Evolutionary conservation across 495 filamentous ascomycete genomes (phyloP), one percentile per base, ranked within the genome.

Genomic region (Hyaloscypha finlandica): DNA sequence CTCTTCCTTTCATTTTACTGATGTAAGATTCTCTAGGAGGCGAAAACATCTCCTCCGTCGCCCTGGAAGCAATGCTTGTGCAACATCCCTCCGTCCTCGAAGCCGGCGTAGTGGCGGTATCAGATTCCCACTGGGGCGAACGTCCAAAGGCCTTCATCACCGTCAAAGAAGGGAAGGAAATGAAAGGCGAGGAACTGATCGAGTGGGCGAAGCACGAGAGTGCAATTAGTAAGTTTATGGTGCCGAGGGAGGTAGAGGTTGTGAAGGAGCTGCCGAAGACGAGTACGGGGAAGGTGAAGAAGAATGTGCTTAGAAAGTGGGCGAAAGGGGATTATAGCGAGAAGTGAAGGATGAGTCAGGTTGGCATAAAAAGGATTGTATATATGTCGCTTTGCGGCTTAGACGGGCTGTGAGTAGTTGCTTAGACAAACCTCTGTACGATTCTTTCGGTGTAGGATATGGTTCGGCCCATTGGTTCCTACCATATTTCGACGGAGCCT

Each of bases 1-100:
- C 11, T 4, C 33, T 9, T 53, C 37, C 25, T 51, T 37, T 37
- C 35, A 37, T 12, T 37, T 37, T 6, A 37, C 35, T 37, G 35
- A 37, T 3, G 6, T 8, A 37, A 6, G 35, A 19, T 57, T 22
- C 51, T 22, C 25, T 25, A 95, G 93, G 95, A 57, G 95, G 95
- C 63, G 95, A 99, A 76, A 99, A 99, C 74, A 98, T 99, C 63
- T 96, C 92, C 11, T 95, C 91, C 2, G 89, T 99, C 11, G 92
- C 94, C 1, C 86, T 99, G 6, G 95, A 99, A 79, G 85, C 87
- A 63, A 92, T 96, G 90, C 85, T 99, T n/a, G 90, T 88, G 31
- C 89, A 88, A 60, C 96, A 99, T 73, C 92, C 94, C 0, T 86
- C 90, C 68, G 87, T 99, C 35, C 84, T 99, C 33, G 95, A 99